These are phyloP conservation scores for Serendipita sp. DNA, from an alignment of 768 basidiomycete species.

Conservation along the genomic window DNA sequence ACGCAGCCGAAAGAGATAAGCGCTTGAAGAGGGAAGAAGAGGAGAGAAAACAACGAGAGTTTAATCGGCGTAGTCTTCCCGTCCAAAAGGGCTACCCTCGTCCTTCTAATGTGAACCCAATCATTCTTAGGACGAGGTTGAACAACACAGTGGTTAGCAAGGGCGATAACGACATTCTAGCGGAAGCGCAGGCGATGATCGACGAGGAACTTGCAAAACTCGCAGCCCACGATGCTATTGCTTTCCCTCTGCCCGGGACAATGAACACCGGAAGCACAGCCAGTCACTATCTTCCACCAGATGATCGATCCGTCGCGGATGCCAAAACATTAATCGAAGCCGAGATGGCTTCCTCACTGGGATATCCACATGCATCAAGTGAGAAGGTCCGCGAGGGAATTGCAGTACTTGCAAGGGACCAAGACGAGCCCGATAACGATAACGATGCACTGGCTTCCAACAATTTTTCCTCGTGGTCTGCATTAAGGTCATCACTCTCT, in stretches of 20 bases:
- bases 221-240: conserved; percentile 75
- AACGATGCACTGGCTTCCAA: conserved; percentile 19
- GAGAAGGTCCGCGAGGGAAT: conserved; percentile 69
- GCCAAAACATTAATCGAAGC: conserved; percentile 60
- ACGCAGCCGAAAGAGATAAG: conserved; percentile 85
- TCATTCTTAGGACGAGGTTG: conserved; percentile 44
- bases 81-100: conserved; percentile 76
- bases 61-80: conserved; percentile 68
- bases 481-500: conserved; percentile 40
- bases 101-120: conserved; percentile 66
- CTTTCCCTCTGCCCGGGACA: conserved; percentile 79
- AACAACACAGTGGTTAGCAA: conserved; percentile 27
- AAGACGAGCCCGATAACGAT: conserved; percentile 11
- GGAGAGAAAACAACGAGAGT: conserved; percentile 38
- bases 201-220: conserved; percentile 64
- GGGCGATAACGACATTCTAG: conserved; percentile 23
- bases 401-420: conserved; percentile 38
- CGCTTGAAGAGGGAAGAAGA: conserved; percentile 60
- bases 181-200: conserved; percentile 45
- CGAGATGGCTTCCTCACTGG: conserved; percentile 67
- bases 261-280: conserved; percentile 52
- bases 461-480: conserved; percentile 56
- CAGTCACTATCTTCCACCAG: conserved; percentile 57
- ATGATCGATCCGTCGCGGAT: conserved; percentile 51
- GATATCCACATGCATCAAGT: conserved; percentile 69